Conservation (phyloP, 1,139 yeast genomes). For the Candida gigantensis region DNA sequence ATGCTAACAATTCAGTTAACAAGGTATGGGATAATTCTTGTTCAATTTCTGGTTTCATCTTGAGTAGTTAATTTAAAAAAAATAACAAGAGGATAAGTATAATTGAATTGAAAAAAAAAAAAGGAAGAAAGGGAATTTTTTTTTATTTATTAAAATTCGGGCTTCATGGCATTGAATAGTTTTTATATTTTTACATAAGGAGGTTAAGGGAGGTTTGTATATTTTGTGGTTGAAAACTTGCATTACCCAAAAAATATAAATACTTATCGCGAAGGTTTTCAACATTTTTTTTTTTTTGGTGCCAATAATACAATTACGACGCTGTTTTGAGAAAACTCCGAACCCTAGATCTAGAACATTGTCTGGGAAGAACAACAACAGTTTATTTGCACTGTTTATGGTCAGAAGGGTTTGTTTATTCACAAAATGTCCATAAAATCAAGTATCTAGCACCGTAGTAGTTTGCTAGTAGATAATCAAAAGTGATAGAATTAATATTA, state of each 20-base stretch:
- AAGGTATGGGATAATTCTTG: conserved; percentile 96
- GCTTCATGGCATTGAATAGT: neutral
- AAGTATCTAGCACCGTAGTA: too few species aligned
- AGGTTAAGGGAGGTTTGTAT: too few species aligned
- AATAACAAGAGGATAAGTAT: neutral
- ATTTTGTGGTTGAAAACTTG: too few species aligned
- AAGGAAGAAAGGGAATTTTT: neutral
- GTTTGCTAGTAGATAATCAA: too few species aligned
- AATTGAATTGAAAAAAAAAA: neutral
- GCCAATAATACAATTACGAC: neutral
- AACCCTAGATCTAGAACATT: too few species aligned
- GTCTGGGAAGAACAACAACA: too few species aligned
- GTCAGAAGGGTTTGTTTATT: too few species aligned
- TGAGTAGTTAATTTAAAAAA: conserved; percentile 7
- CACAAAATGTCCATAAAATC: too few species aligned
- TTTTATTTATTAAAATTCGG: neutral
- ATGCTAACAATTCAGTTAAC: conserved; percentile 92
- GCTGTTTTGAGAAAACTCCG: neutral
- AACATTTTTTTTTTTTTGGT: neutral
- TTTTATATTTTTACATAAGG: too few species aligned
- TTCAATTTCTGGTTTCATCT: conserved; percentile 95
- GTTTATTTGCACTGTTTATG: too few species aligned
- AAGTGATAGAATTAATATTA: too few species aligned
- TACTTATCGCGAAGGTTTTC: neutral
- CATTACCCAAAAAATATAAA: too few species aligned